Evolutionary conservation across 305 asterid genomes (phyloP).

Genomic region (Solanum hybrid): DNA sequence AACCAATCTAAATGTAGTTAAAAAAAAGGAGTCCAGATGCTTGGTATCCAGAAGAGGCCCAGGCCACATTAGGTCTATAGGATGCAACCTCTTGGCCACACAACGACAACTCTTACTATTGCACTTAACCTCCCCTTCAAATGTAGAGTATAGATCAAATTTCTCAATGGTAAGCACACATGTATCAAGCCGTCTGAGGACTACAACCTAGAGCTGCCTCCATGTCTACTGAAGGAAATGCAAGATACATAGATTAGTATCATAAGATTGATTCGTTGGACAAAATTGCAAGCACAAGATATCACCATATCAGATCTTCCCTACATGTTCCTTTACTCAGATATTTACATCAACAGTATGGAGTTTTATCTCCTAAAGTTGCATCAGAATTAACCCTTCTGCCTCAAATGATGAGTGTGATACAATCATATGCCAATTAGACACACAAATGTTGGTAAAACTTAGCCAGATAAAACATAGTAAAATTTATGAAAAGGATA

Average conservation of each 20-base stretch:
- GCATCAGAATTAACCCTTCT: not conserved
- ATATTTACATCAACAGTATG: not conserved
- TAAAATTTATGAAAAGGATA: not conserved
- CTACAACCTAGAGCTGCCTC: not conserved
- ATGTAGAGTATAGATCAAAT: not conserved
- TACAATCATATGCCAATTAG: not conserved
- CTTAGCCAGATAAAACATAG: not conserved
- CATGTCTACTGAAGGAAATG: not conserved
- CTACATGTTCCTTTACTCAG: not conserved
- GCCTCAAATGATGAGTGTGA: not conserved
- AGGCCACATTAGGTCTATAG: not conserved
- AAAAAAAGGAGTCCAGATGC: not conserved
- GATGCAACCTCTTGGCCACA: not conserved
- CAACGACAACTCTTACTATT: not conserved
- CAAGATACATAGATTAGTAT: not conserved
- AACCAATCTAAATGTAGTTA: not conserved
- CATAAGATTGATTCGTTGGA: not conserved
- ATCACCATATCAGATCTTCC: not conserved
- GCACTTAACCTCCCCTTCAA: not conserved
- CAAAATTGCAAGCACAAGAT: not conserved
- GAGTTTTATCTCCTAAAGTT: not conserved
- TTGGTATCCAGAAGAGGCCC: not conserved
- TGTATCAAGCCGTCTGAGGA: not conserved
- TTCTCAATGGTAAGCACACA: not conserved
- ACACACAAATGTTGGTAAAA: not conserved